Base-by-base conservation (phyloP, 306 rosid genomes). In the Cucurbita moschata region DNA sequence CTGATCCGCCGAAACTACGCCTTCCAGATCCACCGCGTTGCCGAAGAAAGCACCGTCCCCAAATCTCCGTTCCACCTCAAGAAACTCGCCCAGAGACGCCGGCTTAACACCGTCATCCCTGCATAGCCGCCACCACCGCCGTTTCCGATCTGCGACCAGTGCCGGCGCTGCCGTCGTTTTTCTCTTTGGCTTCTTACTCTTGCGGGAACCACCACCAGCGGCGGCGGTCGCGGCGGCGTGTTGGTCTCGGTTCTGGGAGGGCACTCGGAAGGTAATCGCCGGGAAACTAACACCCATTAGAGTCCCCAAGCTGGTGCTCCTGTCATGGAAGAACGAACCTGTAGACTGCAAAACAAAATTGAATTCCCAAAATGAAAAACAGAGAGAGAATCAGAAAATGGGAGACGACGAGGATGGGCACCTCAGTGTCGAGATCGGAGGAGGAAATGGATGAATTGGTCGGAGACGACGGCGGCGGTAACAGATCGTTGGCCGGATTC, bases 401-500 rank as follows among this genome's bases (percentile, higher is more conserved):
- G 46, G 16, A 14, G 23, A 61, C 16, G 8, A 56, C 8, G 30
- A 23, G 0, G 16, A n/a, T 7, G 19, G 52, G 55, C 4, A 84
- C 91, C 91, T 87, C 88, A 6, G 99, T 94, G 87, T 91, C 99
- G 79, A 94, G 92, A 91, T 94, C 97, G 87, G 99, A 94, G 73
- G 99, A 94, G 66, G 97, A 91, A 65, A 94, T 75, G 77, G 97
- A 94, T 39, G 99, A 94, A 67, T 85, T 88, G 51, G 96, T 81
- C 12, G 99, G 99, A 38, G 99, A 94, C 4, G 92, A 85, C 38
- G 95, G 97, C 16, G 92, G 87, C 18, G 97, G 97, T 39, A 90
- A 82, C 82, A 94, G 79, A 51, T 89, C 91, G 73, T 76, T 71
- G 37, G 89, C 88, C 50, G 97, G 97, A 86, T 94, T 91, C 63